A percentile compares a stretch with the other conserved stretches of the same genome.
Conservation (phyloP, 2,329 filamentous ascomycete genomes). For the Thelonectria discophora region DNA sequence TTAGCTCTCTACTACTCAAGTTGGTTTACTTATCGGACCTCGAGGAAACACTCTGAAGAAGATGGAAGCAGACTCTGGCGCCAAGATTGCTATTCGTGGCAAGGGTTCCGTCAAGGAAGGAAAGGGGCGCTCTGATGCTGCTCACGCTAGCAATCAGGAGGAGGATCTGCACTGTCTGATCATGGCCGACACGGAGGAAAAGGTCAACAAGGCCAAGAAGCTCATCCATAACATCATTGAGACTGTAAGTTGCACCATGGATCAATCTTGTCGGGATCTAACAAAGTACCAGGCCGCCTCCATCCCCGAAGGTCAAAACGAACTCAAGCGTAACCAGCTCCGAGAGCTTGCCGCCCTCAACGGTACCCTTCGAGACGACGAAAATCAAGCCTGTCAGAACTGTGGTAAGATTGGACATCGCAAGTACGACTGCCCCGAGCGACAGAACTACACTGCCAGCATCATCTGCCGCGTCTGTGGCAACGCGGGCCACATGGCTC, state of each 20-base stretch:
- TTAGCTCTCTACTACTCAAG: slow-evolving; percentile 88
- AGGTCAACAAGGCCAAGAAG: slow-evolving; percentile 99
- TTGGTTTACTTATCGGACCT: slow-evolving; percentile 99
- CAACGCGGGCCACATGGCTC: slow-evolving; percentile 97
- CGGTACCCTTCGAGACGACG: slow-evolving; percentile 97
- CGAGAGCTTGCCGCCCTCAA: slow-evolving; percentile 97
- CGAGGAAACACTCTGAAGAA: slow-evolving; percentile 99
- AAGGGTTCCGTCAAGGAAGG: slow-evolving; percentile 99
- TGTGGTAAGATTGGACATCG: slow-evolving; percentile 98
- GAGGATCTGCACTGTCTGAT: slow-evolving; percentile 99
- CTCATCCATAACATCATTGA: slow-evolving; percentile 98
- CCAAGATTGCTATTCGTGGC: slow-evolving; percentile 99
- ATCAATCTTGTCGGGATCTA: slow-evolving; percentile 28
- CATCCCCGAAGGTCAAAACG: slow-evolving; percentile 98
- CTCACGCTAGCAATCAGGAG: slow-evolving; percentile 99
- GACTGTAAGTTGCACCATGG: slow-evolving; percentile 71
- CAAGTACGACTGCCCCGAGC: slow-evolving; percentile 98
- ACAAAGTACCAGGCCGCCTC: slow-evolving; percentile 79
- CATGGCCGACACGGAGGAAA: slow-evolving; percentile 99
- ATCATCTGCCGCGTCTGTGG: slow-evolving; percentile 99
- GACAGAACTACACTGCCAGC: slow-evolving; percentile 98
- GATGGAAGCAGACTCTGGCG: slow-evolving; percentile 96
- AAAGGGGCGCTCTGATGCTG: slow-evolving; percentile 97
- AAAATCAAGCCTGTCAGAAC: slow-evolving; percentile 99
- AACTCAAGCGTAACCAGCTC: slow-evolving; percentile 98